Evolutionary conservation across 371 early-diverging fungal species (phyloP), one percentile per base, ranked within the genome.

Genomic region (Lichtheimia ramosa): DNA sequence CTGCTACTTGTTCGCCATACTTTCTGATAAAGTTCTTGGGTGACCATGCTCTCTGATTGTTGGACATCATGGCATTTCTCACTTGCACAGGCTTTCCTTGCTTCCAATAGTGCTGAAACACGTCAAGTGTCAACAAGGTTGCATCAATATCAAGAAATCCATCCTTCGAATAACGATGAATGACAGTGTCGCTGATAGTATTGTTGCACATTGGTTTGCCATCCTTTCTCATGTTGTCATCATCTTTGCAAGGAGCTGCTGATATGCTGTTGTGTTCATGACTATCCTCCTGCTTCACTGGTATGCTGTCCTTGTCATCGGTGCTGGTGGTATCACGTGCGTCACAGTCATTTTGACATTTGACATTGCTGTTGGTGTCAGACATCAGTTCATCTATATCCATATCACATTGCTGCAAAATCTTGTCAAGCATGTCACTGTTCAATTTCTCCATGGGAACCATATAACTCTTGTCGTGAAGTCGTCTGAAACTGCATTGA

Each of bases 61-160:
- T 58, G 2, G 43, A 53, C 16, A 61, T 43, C 42, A 78, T 61
- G 15, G 41, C 28, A 24, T 69, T 63, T 13, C 52, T 39, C 10
- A 82, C 65, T 3, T 82, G 68, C 4, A 83, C 59, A 5, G 78
- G 71, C 25, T 71, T 62, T 6, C 83, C 78, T 4, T 61, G 23
- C 2, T 51, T 27, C 85, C 83, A 84, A 2, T 42, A 20, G 3
- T 42, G 14, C 57, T 77, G 75, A 61, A 85, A 85, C 4, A 42
- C 18, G 0, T 59, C 60, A 5, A 67, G 43, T 2, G 62, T 64
- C n/a, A 75, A 2, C 1, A 15, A 6, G n/a, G 13, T 16, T 15
- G 24, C 56, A 24, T 55, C 56, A 21, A 25, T 20, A 16, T 16
- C 41, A 16, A 55, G 41, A 43, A 14, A 55, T 21, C 27, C 51